Conservation (phyloP, 805 yeast species). For the Kockiozyma suomiensis region DNA sequence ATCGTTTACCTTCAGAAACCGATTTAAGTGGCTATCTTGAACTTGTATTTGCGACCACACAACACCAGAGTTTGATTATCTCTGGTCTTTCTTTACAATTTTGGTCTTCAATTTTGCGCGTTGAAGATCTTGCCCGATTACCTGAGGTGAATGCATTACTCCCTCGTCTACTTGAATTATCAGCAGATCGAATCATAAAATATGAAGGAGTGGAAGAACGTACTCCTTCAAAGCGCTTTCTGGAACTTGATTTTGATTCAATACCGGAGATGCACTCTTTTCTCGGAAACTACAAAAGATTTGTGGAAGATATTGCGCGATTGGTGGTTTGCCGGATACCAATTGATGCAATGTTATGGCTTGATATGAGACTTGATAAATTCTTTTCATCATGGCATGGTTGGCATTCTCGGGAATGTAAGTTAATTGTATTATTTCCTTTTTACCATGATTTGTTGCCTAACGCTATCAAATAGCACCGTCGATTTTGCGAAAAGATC, state of each 20-base stretch:
- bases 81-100: slow-evolving; percentile 89
- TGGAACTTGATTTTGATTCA: slow-evolving; percentile 88
- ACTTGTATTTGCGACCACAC: slow-evolving; percentile 77
- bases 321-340: slow-evolving; percentile 85
- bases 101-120: slow-evolving; percentile 89
- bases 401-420: slow-evolving; percentile 41
- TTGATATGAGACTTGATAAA: slow-evolving; percentile 67
- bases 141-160: slow-evolving; percentile 54
- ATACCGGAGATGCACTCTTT: slow-evolving; percentile 77
- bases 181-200: slow-evolving; percentile 76
- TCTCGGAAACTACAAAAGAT: slow-evolving; percentile 74
- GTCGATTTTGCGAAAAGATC: slow-evolving; percentile 49
- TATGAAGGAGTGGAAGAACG: slow-evolving; percentile 64
- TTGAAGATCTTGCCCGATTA: slow-evolving; percentile 59
- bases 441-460: too few relatives aligned
- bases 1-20: slow-evolving; percentile 52
- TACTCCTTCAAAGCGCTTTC: slow-evolving; percentile 61
- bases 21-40: slow-evolving; percentile 70
- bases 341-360: slow-evolving; percentile 77
- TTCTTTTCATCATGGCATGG: slow-evolving; percentile 59
- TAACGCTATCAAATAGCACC: too few relatives aligned
- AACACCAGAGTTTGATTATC: slow-evolving; percentile 82
- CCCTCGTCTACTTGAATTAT: slow-evolving; percentile 69
- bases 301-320: slow-evolving; percentile 88
- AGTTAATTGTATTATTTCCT: too few relatives aligned